Percentiles rank a stretch among this genome's conserved stretches.
phyloP scores from a whole-genome alignment of 2,329 filamentous ascomycete genomes.

The Diaporthe sp. region DNA sequence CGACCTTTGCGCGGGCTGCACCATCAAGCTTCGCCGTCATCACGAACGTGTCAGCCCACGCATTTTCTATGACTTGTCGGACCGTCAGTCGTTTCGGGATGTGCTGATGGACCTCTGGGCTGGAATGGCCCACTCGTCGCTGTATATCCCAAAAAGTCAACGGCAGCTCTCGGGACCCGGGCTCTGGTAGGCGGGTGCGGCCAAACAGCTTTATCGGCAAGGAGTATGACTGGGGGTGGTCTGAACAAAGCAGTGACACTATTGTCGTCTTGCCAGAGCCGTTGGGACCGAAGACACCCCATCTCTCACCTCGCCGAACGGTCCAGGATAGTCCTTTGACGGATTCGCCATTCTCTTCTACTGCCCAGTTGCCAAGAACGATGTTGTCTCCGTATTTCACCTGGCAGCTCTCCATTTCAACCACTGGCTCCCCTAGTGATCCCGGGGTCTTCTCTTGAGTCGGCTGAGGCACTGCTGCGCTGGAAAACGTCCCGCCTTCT shows the following conservation, averaged over 20 bases:
- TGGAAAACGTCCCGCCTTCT: slow-evolving; percentile 36
- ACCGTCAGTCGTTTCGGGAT: slow-evolving; percentile 84
- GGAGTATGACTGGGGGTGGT: slow-evolving; percentile 94
- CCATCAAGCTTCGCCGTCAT: slow-evolving; percentile 73
- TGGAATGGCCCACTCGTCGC: slow-evolving; percentile 88
- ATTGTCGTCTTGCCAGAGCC: slow-evolving; percentile 97
- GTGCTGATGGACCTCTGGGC: slow-evolving; percentile 92
- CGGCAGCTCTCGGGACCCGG: slow-evolving; percentile 72
- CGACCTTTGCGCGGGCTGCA: slow-evolving; percentile 68
- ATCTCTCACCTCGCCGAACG: slow-evolving; percentile 84
- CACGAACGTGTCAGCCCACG: slow-evolving; percentile 90
- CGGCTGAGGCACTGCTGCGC: slow-evolving; percentile 15
- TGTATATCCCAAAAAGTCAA: slow-evolving; percentile 96
- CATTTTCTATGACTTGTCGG: slow-evolving; percentile 81
- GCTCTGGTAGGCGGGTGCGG: slow-evolving; percentile 79
- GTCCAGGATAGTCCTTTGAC: slow-evolving; percentile 82
- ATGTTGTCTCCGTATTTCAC: slow-evolving; percentile 83
- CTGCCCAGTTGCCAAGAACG: slow-evolving; percentile 84
- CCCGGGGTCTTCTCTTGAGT: slow-evolving; percentile 9
- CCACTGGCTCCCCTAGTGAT: slow-evolving; percentile 72
- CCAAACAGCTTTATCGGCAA: slow-evolving; percentile 90
- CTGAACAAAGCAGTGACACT: slow-evolving; percentile 90
- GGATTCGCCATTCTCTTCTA: slow-evolving; percentile 60
- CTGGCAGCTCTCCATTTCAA: slow-evolving; percentile 88
- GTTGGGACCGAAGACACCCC: slow-evolving; percentile 94